Evolutionary conservation across 805 yeast species (phyloP), one percentile per base, ranked within the genome.

Genomic region (Saturnispora halmiae): DNA sequence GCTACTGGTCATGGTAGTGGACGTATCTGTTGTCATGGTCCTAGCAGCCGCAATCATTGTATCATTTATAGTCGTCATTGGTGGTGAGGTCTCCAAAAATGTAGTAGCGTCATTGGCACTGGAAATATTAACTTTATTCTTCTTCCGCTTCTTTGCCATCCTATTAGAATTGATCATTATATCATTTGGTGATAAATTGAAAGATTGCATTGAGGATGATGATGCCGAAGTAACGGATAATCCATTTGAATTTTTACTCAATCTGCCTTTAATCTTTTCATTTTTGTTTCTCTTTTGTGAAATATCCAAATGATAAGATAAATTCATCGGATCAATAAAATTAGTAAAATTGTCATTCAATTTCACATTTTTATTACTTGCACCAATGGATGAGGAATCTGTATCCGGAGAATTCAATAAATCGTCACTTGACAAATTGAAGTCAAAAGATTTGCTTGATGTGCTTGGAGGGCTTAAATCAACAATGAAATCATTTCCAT

Each of bases 281-380:
- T 24, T 37, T 40, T 52, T 42, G 55, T 59, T 34, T 40, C 63
- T 51, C 43, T 61, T 58, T 10, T 29, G 4, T 13, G 16, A 10
- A 7, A 55, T 45, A 9, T 59, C 61, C 34, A 59, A 46, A 26
- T 47, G 51, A 41, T 56, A 60, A 16, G 60, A 56, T 18, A 61
- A 45, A 38, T 55, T 57, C 22, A 55, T 51, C 7, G 65, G 63
- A 46, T 60, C 64, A 13, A 34, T 34, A 30, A 20, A 28, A n/a
- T 18, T 39, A 6, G 45, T 14, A 18, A 35, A n/a, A 8, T n/a
- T 6, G 6, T 34, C 31, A 3, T 38, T 20, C 7, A 41, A 14
- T 18, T 34, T 24, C 8, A 41, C 43, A 29, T 36, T 38, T 22
- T 22, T 33, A 11, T 31, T 34, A 40, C 29, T 31, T n/a, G 36